A percentile compares a stretch with the other conserved stretches of the same genome.
These are phyloP conservation scores for Canavalia ensiformis DNA, from an alignment of 306 rosid genomes.

Conservation along the genomic window DNA sequence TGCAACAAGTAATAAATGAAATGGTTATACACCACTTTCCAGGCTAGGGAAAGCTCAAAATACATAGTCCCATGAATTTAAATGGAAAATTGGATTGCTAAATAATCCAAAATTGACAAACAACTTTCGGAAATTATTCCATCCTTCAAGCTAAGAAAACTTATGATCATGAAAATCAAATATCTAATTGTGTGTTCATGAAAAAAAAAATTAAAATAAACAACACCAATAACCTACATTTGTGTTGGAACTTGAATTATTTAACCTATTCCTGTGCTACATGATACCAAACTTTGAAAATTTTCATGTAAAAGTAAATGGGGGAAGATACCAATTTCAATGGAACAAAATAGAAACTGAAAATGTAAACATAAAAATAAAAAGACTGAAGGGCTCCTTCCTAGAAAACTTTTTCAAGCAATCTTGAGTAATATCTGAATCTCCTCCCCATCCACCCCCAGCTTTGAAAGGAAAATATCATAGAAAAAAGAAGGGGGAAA, in stretches of 20 bases:
- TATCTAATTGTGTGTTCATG: slow-evolving; percentile 62
- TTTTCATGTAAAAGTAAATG: slow-evolving; percentile 64
- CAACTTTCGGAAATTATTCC: slow-evolving; percentile 57
- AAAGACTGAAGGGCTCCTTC: slow-evolving; percentile 57
- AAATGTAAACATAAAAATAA: slow-evolving; percentile 48
- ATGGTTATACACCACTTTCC: slow-evolving; percentile 23
- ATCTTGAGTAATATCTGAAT: slow-evolving; percentile 63
- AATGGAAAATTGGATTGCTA: slow-evolving; percentile 43
- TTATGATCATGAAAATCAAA: slow-evolving; percentile 53
- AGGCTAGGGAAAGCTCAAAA: slow-evolving; percentile 36
- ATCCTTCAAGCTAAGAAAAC: slow-evolving; percentile 49
- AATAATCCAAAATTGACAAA: slow-evolving; percentile 49
- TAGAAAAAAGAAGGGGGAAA: slow-evolving; percentile 49
- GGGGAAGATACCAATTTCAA: slow-evolving; percentile 65
- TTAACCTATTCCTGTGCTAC: slow-evolving; percentile 74
- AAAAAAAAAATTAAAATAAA: slow-evolving; percentile 11
- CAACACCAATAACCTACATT: slow-evolving; percentile 61
- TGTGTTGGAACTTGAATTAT: slow-evolving; percentile 72
- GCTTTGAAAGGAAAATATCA: slow-evolving; percentile 50
- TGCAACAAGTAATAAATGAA: slow-evolving; percentile 29
- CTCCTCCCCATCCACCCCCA: slow-evolving; percentile 60
- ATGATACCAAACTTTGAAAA: slow-evolving; percentile 60
- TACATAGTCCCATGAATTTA: slow-evolving; percentile 34
- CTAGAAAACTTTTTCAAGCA: slow-evolving; percentile 59
- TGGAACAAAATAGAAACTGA: slow-evolving; percentile 56